Percentiles rank a stretch among this genome's conserved stretches.
These are phyloP conservation scores for Lathyrus sativus DNA, from an alignment of 306 rosid genomes.

Conservation along the genomic window DNA sequence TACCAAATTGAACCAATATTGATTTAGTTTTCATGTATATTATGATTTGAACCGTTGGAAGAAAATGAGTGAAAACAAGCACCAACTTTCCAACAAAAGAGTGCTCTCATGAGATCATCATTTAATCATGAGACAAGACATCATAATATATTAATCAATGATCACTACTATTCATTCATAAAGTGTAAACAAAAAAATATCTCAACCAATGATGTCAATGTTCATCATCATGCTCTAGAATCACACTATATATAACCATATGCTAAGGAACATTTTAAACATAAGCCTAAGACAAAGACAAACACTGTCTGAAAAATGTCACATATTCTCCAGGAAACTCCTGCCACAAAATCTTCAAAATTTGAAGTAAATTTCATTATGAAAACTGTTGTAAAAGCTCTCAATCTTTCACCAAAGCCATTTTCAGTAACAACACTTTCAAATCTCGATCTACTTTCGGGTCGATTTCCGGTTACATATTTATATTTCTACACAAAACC, in stretches of 20 bases:
- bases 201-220: not conserved
- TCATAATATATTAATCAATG: conserved; percentile 3
- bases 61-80: conserved; percentile 32
- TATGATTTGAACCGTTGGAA: conserved; percentile 17
- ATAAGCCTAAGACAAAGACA: conserved; percentile 24
- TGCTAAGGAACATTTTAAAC: conserved; percentile 12
- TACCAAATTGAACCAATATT: conserved; percentile 42
- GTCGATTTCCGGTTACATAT: conserved; percentile 87
- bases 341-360: not conserved
- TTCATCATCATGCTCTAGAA: conserved; percentile 27
- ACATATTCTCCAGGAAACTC: conserved; percentile 36
- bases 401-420: conserved; percentile 44
- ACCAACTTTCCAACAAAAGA: conserved; percentile 25
- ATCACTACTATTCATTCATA: conserved; percentile 12
- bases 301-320: conserved; percentile 21
- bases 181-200: conserved; percentile 35
- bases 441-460: conserved; percentile 85
- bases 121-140: conserved; percentile 39
- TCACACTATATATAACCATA: conserved; percentile 39
- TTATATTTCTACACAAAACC: conserved; percentile 67
- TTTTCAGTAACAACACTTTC: conserved; percentile 54
- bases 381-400: conserved; percentile 57
- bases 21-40: conserved; percentile 1
- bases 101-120: conserved; percentile 29
- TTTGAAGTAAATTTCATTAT: conserved; percentile 55